Conservation (phyloP, 78 protist species). For the Dictyostelium firmibasis region DNA sequence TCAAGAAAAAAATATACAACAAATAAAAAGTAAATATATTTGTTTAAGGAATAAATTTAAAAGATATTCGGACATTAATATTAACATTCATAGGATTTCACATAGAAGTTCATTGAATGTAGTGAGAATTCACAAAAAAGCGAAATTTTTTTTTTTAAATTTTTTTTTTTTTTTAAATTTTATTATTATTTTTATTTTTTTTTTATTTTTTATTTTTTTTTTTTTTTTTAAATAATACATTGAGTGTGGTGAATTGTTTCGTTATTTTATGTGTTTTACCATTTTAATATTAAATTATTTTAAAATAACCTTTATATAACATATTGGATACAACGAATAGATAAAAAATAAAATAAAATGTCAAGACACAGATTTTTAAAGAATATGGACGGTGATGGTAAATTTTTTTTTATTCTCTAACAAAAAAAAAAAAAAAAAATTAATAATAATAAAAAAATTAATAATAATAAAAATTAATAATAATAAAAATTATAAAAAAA, state of each 20-base stretch:
- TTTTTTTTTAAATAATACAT: background rate
- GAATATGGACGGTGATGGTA: slow-evolving; percentile 57
- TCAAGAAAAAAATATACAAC: no score
- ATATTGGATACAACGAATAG: background rate
- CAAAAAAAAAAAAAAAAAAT: no score
- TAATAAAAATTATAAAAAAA: no score
- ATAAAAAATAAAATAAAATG: slow-evolving; percentile 25
- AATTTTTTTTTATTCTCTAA: background rate
- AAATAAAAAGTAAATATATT: no score
- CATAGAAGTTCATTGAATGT: no score
- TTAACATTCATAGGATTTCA: no score
- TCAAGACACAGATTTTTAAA: slow-evolving; percentile 71
- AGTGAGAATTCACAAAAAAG: no score
- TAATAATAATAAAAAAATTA: no score
- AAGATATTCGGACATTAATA: no score
- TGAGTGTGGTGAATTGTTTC: background rate
- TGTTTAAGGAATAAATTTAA: no score
- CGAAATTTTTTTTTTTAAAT: no score
- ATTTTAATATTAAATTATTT: background rate
- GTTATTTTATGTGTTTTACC: background rate
- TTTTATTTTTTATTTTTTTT: slow-evolving; percentile 3
- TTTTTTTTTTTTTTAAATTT: background rate
- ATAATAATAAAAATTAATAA: no score
- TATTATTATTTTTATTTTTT: background rate
- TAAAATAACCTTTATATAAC: background rate